Percentiles rank a stretch among this genome's conserved stretches.
Conservation (phyloP, 176 grass and related monocot species). For the Musa beccarii region DNA sequence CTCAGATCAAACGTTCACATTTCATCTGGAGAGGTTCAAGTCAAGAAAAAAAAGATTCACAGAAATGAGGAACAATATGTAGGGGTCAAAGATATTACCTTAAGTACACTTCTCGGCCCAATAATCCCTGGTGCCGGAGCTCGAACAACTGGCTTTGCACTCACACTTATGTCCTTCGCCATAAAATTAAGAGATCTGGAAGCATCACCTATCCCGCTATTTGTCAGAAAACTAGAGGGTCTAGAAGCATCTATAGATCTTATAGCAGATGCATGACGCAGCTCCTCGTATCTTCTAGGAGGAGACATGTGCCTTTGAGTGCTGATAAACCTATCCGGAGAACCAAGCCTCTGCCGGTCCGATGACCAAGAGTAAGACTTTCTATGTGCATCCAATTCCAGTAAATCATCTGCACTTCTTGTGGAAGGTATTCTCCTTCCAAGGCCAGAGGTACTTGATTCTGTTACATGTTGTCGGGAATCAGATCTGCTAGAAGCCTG, state of each 20-base stretch:
- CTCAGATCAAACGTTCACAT: background rate
- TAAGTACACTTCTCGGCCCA: constrained; percentile 8
- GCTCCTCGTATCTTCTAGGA: constrained; percentile 38
- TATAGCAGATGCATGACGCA: constrained; percentile 17
- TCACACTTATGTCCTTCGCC: constrained; percentile 23
- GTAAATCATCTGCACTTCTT: constrained; percentile 48
- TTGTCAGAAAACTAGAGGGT: constrained; percentile 30
- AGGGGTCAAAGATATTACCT: constrained; percentile 23
- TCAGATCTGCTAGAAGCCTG: constrained; percentile 32
- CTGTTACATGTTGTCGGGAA: constrained; percentile 26
- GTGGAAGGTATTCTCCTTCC: constrained; percentile 31
- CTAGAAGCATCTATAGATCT: constrained; percentile 31
- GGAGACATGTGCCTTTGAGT: constrained; percentile 32
- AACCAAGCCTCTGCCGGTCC: constrained; percentile 31
- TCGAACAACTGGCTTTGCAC: constrained; percentile 35
- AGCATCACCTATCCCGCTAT: constrained; percentile 32
- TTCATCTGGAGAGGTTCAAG: background rate
- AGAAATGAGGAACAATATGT: background rate
- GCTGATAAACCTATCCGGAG: constrained; percentile 36
- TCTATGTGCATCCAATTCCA: constrained; percentile 33
- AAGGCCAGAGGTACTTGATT: constrained; percentile 37
- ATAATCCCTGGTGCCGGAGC: constrained; percentile 15
- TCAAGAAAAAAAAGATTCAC: background rate
- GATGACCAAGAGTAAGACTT: constrained; percentile 35
- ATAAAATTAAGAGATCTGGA: constrained; percentile 35